These are phyloP conservation scores for Aspergillus sp. DNA, from an alignment of 2,329 filamentous ascomycete genomes.

Conservation along the genomic window DNA sequence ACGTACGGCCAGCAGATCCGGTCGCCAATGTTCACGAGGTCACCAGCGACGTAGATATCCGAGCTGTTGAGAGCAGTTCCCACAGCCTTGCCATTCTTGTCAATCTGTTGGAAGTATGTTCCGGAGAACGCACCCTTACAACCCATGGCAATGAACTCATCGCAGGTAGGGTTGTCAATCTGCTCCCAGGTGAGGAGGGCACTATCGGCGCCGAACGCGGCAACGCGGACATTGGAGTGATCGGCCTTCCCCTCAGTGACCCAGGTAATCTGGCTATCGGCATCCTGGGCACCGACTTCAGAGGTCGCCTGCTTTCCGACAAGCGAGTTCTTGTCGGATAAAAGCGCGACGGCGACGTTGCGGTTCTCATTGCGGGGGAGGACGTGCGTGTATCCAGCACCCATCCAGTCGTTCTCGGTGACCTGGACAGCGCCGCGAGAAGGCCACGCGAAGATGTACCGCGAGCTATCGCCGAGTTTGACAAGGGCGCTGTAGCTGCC, in stretches of 20 bases:
- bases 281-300: slow-evolving; percentile 52
- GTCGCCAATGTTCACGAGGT: slow-evolving; percentile 59
- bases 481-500: slow-evolving; percentile 61
- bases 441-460: slow-evolving; percentile 64
- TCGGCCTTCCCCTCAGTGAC: slow-evolving; percentile 54
- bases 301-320: slow-evolving; percentile 55
- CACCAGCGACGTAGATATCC: slow-evolving; percentile 60
- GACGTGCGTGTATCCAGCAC: slow-evolving; percentile 53
- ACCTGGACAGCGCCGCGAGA: slow-evolving; percentile 60
- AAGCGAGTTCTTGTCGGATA: slow-evolving; percentile 60
- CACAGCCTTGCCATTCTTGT: slow-evolving; percentile 51
- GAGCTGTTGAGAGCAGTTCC: slow-evolving; percentile 52
- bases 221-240: slow-evolving; percentile 59
- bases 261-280: slow-evolving; percentile 62
- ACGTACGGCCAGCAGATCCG: slow-evolving; percentile 56
- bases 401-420: slow-evolving; percentile 58
- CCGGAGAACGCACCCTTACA: slow-evolving; percentile 60
- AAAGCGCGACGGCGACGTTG: slow-evolving; percentile 59
- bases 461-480: slow-evolving; percentile 51
- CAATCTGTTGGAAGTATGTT: slow-evolving; percentile 60
- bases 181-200: slow-evolving; percentile 63
- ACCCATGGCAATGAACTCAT: slow-evolving; percentile 56
- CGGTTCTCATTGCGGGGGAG: slow-evolving; percentile 57
- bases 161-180: slow-evolving; percentile 56
- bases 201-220: slow-evolving; percentile 52